These are phyloP conservation scores for Physcomitrellopsis africana DNA, from an alignment of 225 moss, liverwort and hornwort species.

Conservation along the genomic window DNA sequence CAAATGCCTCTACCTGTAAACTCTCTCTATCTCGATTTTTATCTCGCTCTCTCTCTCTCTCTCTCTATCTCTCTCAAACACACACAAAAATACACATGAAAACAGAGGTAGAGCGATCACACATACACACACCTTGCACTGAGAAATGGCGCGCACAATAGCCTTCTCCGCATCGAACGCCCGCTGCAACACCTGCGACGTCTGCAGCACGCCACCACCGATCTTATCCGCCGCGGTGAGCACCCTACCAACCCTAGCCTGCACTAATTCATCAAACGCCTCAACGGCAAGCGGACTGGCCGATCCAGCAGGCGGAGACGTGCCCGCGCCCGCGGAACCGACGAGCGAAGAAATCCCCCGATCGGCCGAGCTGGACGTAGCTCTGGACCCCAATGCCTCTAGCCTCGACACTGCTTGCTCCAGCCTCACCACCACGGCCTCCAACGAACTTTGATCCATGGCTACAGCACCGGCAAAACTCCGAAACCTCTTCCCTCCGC, in stretches of 20 bases:
- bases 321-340: slow-evolving; percentile 21
- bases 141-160: slow-evolving; percentile 69
- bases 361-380: slow-evolving; percentile 43
- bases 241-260: slow-evolving; percentile 66
- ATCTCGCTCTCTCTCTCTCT: background rate
- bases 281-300: slow-evolving; percentile 43
- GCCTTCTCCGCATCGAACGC: slow-evolving; percentile 80
- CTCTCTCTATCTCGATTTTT: background rate
- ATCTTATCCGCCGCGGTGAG: slow-evolving; percentile 81
- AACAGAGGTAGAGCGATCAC: background rate
- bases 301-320: slow-evolving; percentile 23
- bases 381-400: slow-evolving; percentile 51
- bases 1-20: background rate
- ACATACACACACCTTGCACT: slow-evolving; percentile 77
- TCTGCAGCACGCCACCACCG: slow-evolving; percentile 72
- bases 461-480: slow-evolving; percentile 16
- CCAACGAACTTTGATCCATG: slow-evolving; percentile 51
- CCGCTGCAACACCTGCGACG: slow-evolving; percentile 76
- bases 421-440: slow-evolving; percentile 53
- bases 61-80: background rate
- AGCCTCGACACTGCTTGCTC: slow-evolving; percentile 65
- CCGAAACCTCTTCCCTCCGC: background rate
- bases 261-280: slow-evolving; percentile 87
- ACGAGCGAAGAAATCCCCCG: slow-evolving; percentile 58
- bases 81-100: background rate